Conservation (phyloP, 331 rosid genomes). For the Dryas integrifolia region DNA sequence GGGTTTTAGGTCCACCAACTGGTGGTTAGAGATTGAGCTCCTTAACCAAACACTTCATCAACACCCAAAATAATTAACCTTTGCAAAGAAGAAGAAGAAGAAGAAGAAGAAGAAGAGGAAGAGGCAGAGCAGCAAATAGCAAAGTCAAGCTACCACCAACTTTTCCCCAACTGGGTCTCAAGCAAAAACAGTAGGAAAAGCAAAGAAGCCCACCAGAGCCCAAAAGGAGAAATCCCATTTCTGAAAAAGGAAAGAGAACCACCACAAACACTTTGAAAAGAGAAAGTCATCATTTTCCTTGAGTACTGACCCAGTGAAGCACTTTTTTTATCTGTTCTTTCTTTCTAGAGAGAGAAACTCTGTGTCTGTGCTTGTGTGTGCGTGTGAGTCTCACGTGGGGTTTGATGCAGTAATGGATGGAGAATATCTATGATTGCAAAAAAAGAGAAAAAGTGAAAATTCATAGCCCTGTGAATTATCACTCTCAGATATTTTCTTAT, state of each 20-base stretch:
- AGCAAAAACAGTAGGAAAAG: constrained; percentile 14
- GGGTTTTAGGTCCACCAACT: constrained; percentile 66
- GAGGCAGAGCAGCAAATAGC: constrained; percentile 5
- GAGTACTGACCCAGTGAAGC: constrained; percentile 12
- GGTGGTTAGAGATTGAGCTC: constrained; percentile 66
- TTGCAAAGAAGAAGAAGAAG: not conserved
- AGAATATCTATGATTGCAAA: constrained; percentile 43
- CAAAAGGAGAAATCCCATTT: constrained; percentile 25
- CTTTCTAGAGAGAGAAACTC: constrained; percentile 18
- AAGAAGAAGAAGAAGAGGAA: constrained; percentile 20
- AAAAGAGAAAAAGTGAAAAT: constrained; percentile 22
- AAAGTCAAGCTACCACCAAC: not conserved
- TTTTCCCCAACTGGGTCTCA: constrained; percentile 20
- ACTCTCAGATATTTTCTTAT: constrained; percentile 3
- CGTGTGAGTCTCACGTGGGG: constrained; percentile 55
- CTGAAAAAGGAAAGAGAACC: constrained; percentile 5
- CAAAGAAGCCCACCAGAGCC: constrained; percentile 22
- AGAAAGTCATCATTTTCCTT: constrained; percentile 35
- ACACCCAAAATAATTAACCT: constrained; percentile 23
- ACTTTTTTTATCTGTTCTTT: not conserved
- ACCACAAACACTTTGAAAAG: constrained; percentile 14
- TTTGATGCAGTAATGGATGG: constrained; percentile 38
- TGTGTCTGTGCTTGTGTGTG: constrained; percentile 14
- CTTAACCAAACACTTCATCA: constrained; percentile 48
- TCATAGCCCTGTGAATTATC: constrained; percentile 24